Evolutionary conservation across 306 rosid genomes (phyloP), one percentile per base, ranked within the genome.

Genomic region (Fragaria vesca): DNA sequence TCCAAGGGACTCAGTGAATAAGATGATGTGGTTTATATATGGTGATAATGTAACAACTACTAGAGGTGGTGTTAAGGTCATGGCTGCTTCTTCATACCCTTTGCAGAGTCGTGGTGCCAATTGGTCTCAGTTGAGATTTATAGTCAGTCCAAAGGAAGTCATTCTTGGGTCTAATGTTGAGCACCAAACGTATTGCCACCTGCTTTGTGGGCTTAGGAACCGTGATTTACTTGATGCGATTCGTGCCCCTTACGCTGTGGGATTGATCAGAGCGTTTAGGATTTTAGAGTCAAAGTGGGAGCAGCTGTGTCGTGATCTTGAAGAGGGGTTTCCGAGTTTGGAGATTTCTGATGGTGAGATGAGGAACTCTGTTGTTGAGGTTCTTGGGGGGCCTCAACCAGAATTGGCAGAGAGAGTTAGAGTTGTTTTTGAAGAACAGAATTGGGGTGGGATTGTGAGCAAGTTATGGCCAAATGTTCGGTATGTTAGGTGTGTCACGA

Each of bases 181-280:
- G 62, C 86, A 91, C 55, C 93, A 87, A 82, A 85, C 88, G 92
- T 89, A 91, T 76, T 89, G 91, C 61, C 97, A 89, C 75, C 87
- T 87, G 80, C 86, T 89, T 4, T 89, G 96, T 72, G 88, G 91
- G 67, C 89, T 89, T 26, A 81, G 79, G 81, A 84, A 81, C 55
- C 74, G 70, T 1, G 83, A 86, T 4, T 42, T 70, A 17, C 75
- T 89, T 24, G 93, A 89, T 83, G 87, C 79, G 13, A 85, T 91
- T 15, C 36, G 54, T 40, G 79, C 86, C 71, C 90, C 92, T 5
- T 91, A 89, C 80, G 92, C 92, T 12, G 74, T 80, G 51, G 87
- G 91, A 63, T 80, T 91, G 78, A 34, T 88, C 12, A 83, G 43
- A 36, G 89, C 72, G 38, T 83, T 87, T 80, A 11, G 70, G 38